Evolutionary conservation across 2,329 filamentous ascomycete genomes (phyloP).

Genomic region (Elsinoe fawcettii): DNA sequence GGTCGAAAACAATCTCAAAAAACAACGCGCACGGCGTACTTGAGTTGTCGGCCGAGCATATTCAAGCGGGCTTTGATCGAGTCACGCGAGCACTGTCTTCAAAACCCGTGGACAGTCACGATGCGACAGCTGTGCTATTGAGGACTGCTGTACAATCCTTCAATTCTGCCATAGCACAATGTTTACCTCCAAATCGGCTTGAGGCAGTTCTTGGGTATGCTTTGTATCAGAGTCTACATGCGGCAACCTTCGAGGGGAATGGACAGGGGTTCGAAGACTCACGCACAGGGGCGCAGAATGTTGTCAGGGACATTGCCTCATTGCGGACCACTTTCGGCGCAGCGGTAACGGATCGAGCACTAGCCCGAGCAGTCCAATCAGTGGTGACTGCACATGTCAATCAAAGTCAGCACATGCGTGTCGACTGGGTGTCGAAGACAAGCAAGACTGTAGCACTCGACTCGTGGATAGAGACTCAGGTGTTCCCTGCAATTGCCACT

Average conservation of each 20-base stretch:
- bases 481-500: background rate
- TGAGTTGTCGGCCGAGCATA: background rate
- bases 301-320: background rate
- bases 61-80: background rate
- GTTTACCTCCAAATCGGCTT: background rate
- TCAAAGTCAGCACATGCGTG: background rate
- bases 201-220: background rate
- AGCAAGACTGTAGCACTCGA: slow-evolving; percentile 33
- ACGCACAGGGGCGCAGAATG: background rate
- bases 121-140: background rate
- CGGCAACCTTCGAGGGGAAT: background rate
- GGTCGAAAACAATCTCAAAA: background rate
- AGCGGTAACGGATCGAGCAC: background rate
- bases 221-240: background rate
- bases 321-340: background rate
- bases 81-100: background rate
- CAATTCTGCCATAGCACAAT: background rate
- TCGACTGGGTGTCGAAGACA: slow-evolving; percentile 18
- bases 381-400: background rate
- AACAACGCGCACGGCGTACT: background rate
- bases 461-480: slow-evolving; percentile 21
- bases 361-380: background rate
- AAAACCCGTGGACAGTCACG: background rate
- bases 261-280: background rate
- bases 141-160: background rate